Evolutionary conservation across 371 early-diverging fungal species (phyloP).

Genomic region (Mortierella sp.): DNA sequence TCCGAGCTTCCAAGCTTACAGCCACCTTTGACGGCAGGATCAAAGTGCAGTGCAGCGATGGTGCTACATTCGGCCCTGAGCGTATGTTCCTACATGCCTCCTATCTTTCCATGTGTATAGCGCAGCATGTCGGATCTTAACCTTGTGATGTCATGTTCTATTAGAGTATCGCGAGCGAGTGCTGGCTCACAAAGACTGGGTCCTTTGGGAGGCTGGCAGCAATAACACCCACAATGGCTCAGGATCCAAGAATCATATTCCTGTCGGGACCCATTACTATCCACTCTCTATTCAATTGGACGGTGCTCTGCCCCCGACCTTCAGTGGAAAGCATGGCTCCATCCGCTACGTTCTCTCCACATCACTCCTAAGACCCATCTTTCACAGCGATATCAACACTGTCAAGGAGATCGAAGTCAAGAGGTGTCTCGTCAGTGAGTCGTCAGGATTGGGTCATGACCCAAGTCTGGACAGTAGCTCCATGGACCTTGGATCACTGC

Average conservation of each 20-base stretch:
- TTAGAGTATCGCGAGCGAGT: constrained; percentile 54
- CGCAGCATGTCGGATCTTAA: too few relatives aligned
- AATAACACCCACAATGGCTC: constrained; percentile 15
- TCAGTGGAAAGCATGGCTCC: constrained; percentile 51
- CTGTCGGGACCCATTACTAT: constrained; percentile 50
- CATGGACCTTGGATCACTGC: constrained; percentile 35
- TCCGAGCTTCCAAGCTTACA: constrained; percentile 38
- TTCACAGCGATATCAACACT: constrained; percentile 39
- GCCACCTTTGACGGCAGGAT: constrained; percentile 54
- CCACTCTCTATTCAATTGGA: constrained; percentile 51
- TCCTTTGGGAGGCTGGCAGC: constrained; percentile 51
- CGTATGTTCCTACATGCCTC: constrained; percentile 23
- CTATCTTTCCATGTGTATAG: background rate
- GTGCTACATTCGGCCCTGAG: constrained; percentile 48
- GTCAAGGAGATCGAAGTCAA: constrained; percentile 45
- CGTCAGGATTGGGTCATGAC: background rate
- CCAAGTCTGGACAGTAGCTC: background rate
- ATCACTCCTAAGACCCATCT: constrained; percentile 36
- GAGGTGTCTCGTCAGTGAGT: constrained; percentile 36
- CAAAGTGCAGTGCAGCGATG: constrained; percentile 53
- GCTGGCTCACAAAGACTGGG: constrained; percentile 50
- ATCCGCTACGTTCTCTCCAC: constrained; percentile 48
- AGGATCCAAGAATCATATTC: constrained; percentile 47
- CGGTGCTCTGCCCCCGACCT: constrained; percentile 45
- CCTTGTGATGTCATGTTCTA: too few relatives aligned